Evolutionary conservation across 148 eudicot genomes (phyloP), one percentile per base, ranked within the genome.

Genomic region (Limonium bicolor): DNA sequence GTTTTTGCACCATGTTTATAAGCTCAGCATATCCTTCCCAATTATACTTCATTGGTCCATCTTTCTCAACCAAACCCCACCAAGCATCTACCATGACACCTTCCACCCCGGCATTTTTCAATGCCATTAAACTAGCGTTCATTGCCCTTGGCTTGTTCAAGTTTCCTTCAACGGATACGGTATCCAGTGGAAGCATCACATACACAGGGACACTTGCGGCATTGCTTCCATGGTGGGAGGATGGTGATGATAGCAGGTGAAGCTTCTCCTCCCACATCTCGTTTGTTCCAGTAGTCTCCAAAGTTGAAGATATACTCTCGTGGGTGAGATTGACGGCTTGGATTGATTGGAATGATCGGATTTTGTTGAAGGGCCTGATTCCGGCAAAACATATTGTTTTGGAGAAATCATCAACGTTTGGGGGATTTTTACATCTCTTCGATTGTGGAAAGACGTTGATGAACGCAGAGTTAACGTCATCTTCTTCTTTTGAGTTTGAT

Each of bases 41-140:
- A 50, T 84, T 84, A 38, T 90, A 90, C 23, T 65, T 72, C 37
- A 46, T 14, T 19, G 94, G 94, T 20, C 97, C 97, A 20, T 83
- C 93, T 72, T 84, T 90, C 57, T 90, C 97, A 16, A 90, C 86
- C 56, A 90, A 58, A 12, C 97, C 97, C 97, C 97, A 90, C 97
- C 94, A 90, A 17, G 58, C 92, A 38, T 90, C 97, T 0, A 90
- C 94, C 97, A 90, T 90, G 45, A 90, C 86, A 32, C 97, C 97
- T 61, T 90, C 92, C 1, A 68, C 81, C 19, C 97, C 97, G 1
- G 92, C 94, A 41, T 57, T 75, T 49, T 77, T 90, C 28, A 90
- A 41, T 20, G 97, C 97, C 94, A 77, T 83, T 60, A 90, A 73
- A 54, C 97, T 90, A 34, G 94, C 97, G 28, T 83, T 77, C 97